A percentile compares a stretch with the other conserved stretches of the same genome.
phyloP scores from a whole-genome alignment of 768 basidiomycete species.

The Lactifluus subvellereus region DNA sequence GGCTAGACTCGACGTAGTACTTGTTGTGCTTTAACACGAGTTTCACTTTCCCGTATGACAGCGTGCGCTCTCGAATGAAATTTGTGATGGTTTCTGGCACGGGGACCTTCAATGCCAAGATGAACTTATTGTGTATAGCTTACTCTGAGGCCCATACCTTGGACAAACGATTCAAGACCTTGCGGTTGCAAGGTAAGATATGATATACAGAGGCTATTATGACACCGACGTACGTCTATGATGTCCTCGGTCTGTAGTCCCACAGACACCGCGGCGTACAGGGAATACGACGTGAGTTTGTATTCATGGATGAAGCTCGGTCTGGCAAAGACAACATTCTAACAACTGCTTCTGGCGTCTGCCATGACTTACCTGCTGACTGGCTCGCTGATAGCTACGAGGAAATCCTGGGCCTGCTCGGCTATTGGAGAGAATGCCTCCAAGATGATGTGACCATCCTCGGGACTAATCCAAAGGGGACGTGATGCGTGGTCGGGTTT shows the following conservation, averaged over 20 bases:
- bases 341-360: conserved; percentile 30
- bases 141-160: conserved; percentile 44
- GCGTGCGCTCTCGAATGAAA: conserved; percentile 88
- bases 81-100: conserved; percentile 81
- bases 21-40: conserved; percentile 97
- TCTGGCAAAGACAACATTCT: conserved; percentile 39
- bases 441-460: conserved; percentile 88
- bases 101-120: conserved; percentile 57
- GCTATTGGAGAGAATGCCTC: conserved; percentile 98
- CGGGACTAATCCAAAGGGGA: conserved; percentile 94
- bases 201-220: conserved; percentile 30
- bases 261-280: conserved; percentile 98
- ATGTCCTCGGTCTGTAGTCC: conserved; percentile 97
- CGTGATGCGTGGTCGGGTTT: conserved; percentile 89
- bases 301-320: conserved; percentile 99
- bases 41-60: conserved; percentile 98
- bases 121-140: conserved; percentile 4
- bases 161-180: conserved; percentile 78
- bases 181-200: conserved; percentile 29
- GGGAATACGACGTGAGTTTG: conserved; percentile 94
- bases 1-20: conserved; percentile 93
- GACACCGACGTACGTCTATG: conserved; percentile 68
- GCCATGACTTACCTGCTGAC: conserved; percentile 80
- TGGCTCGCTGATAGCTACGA: conserved; percentile 97
- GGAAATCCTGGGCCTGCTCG: conserved; percentile 96